These are phyloP conservation scores for Saturnispora sanitii DNA, from an alignment of 805 yeast genomes.

Conservation along the genomic window DNA sequence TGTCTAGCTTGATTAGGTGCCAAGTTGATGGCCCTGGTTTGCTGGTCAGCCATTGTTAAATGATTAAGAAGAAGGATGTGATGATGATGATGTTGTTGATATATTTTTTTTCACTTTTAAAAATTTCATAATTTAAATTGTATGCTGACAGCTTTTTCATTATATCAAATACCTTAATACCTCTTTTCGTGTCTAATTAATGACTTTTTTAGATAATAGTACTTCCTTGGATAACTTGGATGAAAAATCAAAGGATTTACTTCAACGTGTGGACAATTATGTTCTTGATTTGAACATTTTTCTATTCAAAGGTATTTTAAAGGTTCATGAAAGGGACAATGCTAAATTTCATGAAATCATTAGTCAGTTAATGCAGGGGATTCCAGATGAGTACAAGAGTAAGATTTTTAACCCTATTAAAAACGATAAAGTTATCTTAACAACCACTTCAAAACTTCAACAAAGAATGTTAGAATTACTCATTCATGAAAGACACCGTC, in stretches of 20 bases:
- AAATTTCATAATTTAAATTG: background rate
- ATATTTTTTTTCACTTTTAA: background rate
- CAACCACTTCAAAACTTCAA: constrained; percentile 28
- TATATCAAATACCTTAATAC: background rate
- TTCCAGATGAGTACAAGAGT: constrained; percentile 20
- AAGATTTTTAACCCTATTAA: constrained; percentile 19
- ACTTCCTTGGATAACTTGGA: constrained; percentile 10
- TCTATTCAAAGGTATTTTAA: constrained; percentile 25
- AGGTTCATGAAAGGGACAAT: constrained; percentile 15
- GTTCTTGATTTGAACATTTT: constrained; percentile 32
- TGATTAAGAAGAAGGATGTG: background rate
- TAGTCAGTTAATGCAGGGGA: constrained; percentile 14
- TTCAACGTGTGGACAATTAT: constrained; percentile 26
- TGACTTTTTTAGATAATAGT: constrained; percentile 4
- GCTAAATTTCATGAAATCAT: constrained; percentile 19
- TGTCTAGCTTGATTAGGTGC: constrained; percentile 45
- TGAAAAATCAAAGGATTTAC: constrained; percentile 10
- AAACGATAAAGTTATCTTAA: constrained; percentile 13
- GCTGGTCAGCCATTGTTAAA: constrained; percentile 3
- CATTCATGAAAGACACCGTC: constrained; percentile 29
- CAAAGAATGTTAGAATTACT: constrained; percentile 26
- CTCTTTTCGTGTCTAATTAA: background rate
- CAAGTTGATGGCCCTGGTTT: constrained; percentile 9
- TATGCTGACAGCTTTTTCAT: background rate
- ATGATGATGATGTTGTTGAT: background rate